Conservation (phyloP, 768 basidiomycete species). For the Termitomyces sp. region DNA sequence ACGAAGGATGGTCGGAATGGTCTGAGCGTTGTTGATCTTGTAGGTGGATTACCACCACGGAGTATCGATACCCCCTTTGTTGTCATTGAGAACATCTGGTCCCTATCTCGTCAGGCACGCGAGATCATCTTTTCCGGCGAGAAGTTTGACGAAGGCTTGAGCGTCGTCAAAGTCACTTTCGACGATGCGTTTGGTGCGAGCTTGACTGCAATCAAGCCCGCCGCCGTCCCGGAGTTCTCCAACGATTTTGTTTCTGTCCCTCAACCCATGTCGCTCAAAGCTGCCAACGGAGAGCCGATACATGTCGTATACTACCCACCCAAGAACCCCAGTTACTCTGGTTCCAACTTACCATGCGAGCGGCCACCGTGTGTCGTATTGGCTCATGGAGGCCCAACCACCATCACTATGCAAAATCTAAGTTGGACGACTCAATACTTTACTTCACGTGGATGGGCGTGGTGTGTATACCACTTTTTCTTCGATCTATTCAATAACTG, state of each 20-base stretch:
- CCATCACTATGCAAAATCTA: conserved; percentile 40
- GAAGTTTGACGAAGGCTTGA: conserved; percentile 32
- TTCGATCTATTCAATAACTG: neutral
- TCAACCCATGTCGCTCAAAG: conserved; percentile 40
- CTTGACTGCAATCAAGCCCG: conserved; percentile 17
- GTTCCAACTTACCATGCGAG: conserved; percentile 43
- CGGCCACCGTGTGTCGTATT: conserved; percentile 65
- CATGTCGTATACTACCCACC: conserved; percentile 70
- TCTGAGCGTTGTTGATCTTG: conserved; percentile 37
- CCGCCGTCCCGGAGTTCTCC: conserved; percentile 20
- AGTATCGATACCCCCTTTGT: conserved; percentile 40
- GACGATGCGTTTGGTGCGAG: conserved; percentile 16
- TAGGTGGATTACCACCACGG: conserved; percentile 21
- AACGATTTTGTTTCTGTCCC: conserved; percentile 43
- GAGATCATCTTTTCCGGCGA: conserved; percentile 42
- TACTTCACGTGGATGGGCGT: conserved; percentile 71
- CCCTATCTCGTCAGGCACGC: conserved; percentile 24
- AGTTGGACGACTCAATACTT: conserved; percentile 59
- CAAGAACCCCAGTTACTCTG: conserved; percentile 56
- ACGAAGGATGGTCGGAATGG: conserved; percentile 37
- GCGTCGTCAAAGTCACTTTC: conserved; percentile 35
- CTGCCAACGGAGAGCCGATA: conserved; percentile 34
- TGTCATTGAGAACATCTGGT: conserved; percentile 32
- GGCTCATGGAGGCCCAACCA: conserved; percentile 75
- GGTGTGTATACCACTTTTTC: conserved; percentile 33